A percentile compares a stretch with the other conserved stretches of the same genome.
Conservation (phyloP, 1,139 yeast species). For the Suhomyces terraborum region DNA sequence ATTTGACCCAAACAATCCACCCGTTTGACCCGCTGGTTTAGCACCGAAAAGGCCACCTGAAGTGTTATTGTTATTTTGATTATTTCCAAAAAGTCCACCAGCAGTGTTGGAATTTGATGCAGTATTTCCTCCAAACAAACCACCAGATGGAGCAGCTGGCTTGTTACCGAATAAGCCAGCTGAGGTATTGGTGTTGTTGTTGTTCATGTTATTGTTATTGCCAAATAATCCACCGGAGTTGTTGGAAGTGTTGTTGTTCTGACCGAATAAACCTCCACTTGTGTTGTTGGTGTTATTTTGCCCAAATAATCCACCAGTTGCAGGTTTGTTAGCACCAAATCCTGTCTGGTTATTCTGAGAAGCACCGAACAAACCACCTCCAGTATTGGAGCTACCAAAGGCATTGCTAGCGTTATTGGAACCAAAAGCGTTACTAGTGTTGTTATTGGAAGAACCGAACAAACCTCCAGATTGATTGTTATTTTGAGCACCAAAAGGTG, state of each 20-base stretch:
- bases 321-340: conserved; percentile 21
- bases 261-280: conserved; percentile 40
- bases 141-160: conserved; percentile 16
- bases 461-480: conserved; percentile 22
- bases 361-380: conserved; percentile 18
- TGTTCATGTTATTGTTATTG: conserved; percentile 11
- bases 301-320: conserved; percentile 39
- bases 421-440: conserved; percentile 18
- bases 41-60: conserved; percentile 15
- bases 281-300: conserved; percentile 12
- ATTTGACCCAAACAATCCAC: conserved; percentile 26
- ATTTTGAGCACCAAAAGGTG: conserved; percentile 20
- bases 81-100: conserved; percentile 28
- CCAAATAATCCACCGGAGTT: conserved; percentile 26
- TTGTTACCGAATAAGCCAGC: conserved; percentile 27
- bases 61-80: conserved; percentile 11
- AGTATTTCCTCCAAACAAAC: conserved; percentile 31
- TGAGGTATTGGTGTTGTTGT: conserved; percentile 14
- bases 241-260: conserved; percentile 14
- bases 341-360: conserved; percentile 9
- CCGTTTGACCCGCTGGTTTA: conserved; percentile 12
- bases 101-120: conserved; percentile 17
- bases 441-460: conserved; percentile 24
- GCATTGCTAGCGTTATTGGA: conserved; percentile 17
- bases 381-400: conserved; percentile 11